Evolutionary conservation across 1,139 yeast species (phyloP), one percentile per base, ranked within the genome.

Genomic region (Protomyces arabidopsidicola): DNA sequence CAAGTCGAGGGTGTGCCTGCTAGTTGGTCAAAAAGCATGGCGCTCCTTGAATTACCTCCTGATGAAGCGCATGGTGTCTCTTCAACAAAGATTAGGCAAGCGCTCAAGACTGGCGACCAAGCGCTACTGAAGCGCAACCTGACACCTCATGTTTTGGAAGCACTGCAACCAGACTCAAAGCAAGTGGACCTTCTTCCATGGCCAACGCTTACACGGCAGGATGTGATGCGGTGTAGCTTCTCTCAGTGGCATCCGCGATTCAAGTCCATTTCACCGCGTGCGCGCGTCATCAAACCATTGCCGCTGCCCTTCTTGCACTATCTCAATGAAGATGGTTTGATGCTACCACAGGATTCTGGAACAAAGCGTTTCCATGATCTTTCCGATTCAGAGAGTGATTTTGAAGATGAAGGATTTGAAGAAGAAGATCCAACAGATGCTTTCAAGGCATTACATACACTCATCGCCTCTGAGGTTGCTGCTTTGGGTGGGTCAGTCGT

Each of bases 271-370:
- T 75, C 82, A 0, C 83, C 83, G 0, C 79, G 81, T 60, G 77
- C 89, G 0, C 74, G 76, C 38, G 78, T 90, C 5, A 73, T 91
- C 34, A 78, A 75, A 63, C 90, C 95, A 0, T 73, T 90, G 4
- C 95, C 97, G 0, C 70, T 75, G 34, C 79, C 77, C 24, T 93
- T 93, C 71, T 73, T 90, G 1, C 82, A 83, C 10, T 93, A 91
- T 72, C 75, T 93, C 64, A 78, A 81, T 31, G 81, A 84, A 51
- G 98, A 93, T 69, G 93, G 95, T 22, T 88, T 93, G 55, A 77
- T 76, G 54, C 75, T 93, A 50, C 93, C 93, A 70, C 74, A 39
- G 75, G 78, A 8, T 78, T 76, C 65, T 84, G 51, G 34, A 82
- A 88, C 67, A 91, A 86, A 69, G 87, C 91, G 88, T 10, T 34